Conservation (phyloP, 2,329 filamentous ascomycete species). For the Diaporthe australafricana region DNA sequence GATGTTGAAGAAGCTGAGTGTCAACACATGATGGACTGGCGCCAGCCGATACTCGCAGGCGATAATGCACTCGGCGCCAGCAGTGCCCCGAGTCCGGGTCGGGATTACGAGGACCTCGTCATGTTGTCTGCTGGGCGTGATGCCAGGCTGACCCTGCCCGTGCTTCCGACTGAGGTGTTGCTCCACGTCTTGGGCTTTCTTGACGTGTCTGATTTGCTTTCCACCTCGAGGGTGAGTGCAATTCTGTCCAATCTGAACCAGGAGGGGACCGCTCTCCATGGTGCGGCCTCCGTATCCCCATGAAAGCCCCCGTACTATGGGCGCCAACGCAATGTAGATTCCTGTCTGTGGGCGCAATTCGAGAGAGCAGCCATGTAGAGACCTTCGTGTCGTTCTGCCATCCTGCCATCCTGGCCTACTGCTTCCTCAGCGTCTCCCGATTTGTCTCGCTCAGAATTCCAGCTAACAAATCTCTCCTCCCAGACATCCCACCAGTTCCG, state of each 20-base stretch:
- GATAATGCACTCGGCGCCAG: background rate
- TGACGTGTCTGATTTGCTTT: constrained; percentile 67
- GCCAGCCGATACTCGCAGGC: constrained; percentile 11
- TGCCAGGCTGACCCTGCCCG: constrained; percentile 44
- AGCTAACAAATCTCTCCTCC: constrained; percentile 21
- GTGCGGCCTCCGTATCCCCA: background rate
- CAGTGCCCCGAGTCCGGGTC: background rate
- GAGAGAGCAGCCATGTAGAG: background rate
- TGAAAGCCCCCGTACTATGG: too few species aligned
- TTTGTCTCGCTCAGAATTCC: background rate
- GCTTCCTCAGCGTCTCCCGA: too few species aligned
- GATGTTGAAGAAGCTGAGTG: background rate
- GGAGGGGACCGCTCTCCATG: background rate
- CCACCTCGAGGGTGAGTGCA: constrained; percentile 63
- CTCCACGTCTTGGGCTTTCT: constrained; percentile 66
- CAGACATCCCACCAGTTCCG: constrained; percentile 74
- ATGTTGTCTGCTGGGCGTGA: background rate
- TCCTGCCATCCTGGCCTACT: background rate
- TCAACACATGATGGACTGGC: constrained; percentile 6
- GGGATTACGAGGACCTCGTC: background rate
- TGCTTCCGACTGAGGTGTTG: constrained; percentile 67
- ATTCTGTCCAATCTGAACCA: constrained; percentile 41
- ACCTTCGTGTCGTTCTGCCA: too few species aligned
- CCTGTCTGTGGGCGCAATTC: background rate
- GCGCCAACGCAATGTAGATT: too few species aligned